Evolutionary conservation across 2,329 filamentous ascomycete genomes (phyloP).

Genomic region (Sphaerulina populicola): DNA sequence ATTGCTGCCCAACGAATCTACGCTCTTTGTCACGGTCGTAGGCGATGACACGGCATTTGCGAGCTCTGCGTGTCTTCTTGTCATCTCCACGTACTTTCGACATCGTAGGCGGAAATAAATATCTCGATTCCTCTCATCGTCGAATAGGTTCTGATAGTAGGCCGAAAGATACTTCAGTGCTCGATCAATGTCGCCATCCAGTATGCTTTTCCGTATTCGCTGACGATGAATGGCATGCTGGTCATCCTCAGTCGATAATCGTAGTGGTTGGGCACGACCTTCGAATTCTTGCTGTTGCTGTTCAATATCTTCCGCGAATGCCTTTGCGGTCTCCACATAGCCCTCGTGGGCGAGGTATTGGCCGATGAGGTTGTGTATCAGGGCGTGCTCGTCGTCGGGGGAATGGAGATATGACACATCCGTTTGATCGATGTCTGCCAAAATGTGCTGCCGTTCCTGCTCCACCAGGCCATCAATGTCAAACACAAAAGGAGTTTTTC

Average conservation of each 20-base stretch:
- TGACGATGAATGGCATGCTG: constrained; percentile 75
- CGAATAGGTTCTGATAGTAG: constrained; percentile 73
- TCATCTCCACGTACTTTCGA: constrained; percentile 93
- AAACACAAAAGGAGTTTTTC: constrained; percentile 69
- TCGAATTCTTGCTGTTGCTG: constrained; percentile 60
- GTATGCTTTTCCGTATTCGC: constrained; percentile 74
- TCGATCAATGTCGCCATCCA: constrained; percentile 85
- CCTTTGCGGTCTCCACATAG: constrained; percentile 84
- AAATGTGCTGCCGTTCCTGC: constrained; percentile 53
- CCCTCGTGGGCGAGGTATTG: constrained; percentile 93
- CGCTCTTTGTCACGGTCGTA: constrained; percentile 23
- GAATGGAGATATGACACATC: constrained; percentile 55
- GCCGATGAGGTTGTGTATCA: constrained; percentile 74
- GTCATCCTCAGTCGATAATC: constrained; percentile 39
- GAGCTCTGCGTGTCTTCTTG: constrained; percentile 62
- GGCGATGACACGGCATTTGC: constrained; percentile 38
- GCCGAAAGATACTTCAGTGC: constrained; percentile 72
- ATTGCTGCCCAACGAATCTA: constrained; percentile 27
- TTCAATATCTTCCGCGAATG: constrained; percentile 66
- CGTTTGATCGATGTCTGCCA: constrained; percentile 53
- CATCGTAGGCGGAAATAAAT: constrained; percentile 84
- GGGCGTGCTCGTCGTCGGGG: constrained; percentile 60
- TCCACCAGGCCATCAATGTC: constrained; percentile 82
- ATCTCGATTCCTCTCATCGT: constrained; percentile 58
- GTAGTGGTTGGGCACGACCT: constrained; percentile 30